Base-by-base conservation (phyloP, 2,329 filamentous ascomycete species). In the Penicillium verrucosum region DNA sequence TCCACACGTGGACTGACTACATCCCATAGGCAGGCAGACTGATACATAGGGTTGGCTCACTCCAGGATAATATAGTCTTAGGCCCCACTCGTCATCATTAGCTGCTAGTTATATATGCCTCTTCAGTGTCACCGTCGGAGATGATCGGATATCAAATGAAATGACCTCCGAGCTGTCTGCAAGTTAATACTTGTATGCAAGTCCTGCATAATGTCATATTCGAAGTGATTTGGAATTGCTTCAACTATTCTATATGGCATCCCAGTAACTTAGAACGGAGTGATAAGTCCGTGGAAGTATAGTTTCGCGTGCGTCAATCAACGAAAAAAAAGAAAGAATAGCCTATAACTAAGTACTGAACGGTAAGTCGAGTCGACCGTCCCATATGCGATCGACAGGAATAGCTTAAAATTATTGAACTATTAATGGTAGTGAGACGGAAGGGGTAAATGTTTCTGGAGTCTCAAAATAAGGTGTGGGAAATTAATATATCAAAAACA, bases 251-350 rank as follows among this genome's bases (percentile, higher is more conserved):
- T 11, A 10, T 40, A 25, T 30, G 30, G 12, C 11, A 30, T n/a
- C 4, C 21, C n/a, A 21, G n/a, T 10, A 41, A 21, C 12, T 21
- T 14, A 16, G 29, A 34, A 14, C 6, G 7, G 12, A 32, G 11
- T 38, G 36, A 52, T 42, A 56, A 56, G n/a, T 34, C 14, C 7
- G 36, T 32, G n/a, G 16, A 34, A 48, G 6, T 54, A 57, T 32
- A 54, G 12, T 18, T 25, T n/a, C 23, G 25, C 18, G 10, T 38
- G 18, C 51, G 30, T 47, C 37, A 54, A 18, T 46, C 21, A 6
- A 23, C 11, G 14, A 16, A 32, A 25, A 25, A 3, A 10, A 29
- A 5, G 45, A n/a, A 10, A 30, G 16, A 43, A n/a, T 37, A 32
- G 12, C 38, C 18, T 30, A 50, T 32, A 18, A 18, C 18, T 18